Evolutionary conservation across 2,329 filamentous ascomycete species (phyloP), one percentile per base, ranked within the genome.

Genomic region (Akanthomyces lecanii): DNA sequence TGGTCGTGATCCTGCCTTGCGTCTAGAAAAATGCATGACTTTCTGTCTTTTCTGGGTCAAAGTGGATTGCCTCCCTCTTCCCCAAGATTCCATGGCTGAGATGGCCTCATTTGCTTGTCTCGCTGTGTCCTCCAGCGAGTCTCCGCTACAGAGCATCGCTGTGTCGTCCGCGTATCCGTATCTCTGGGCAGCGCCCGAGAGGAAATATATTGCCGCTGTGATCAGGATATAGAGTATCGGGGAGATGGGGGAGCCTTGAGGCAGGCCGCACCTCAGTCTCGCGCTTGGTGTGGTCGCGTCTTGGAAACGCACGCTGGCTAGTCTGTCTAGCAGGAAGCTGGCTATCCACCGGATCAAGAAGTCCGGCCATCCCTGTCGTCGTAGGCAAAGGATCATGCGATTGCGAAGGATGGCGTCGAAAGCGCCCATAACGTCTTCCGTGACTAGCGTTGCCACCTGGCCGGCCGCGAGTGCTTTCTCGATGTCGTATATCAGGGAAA

Each of bases 161-260:
- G 52, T 57, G 28, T 64, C 25, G 11, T 64, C 63, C 28, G 45
- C 25, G 33, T 64, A 64, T 38, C 59, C 40, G 25, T 58, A 64
- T 44, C 59, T 44, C 18, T 62, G 5, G 21, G 25, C 21, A 3
- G 30, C 40, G 25, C 54, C 54, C 3, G 14, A 21, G 21, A 21
- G 21, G 21, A 21, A 21, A 21, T 21, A 21, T 21, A 21, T 21
- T 21, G 21, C 21, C n/a, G 33, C 55, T 23, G 25, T 65, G 14
- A 55, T 48, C 11, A 65, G 42, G 30, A 59, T 44, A 18, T 63
- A 65, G 1, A 62, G 48, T 23, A 65, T 63, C 16, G 42, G 50
- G 28, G 60, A 65, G 33, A 62, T 48, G 14, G 60, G 60, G 6
- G 63, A 65, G 54, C 63, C 55, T 44, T 65, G 21, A 3, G 47